phyloP scores from a whole-genome alignment of 2,329 filamentous ascomycete species.

The Hypoxylon sp. region DNA sequence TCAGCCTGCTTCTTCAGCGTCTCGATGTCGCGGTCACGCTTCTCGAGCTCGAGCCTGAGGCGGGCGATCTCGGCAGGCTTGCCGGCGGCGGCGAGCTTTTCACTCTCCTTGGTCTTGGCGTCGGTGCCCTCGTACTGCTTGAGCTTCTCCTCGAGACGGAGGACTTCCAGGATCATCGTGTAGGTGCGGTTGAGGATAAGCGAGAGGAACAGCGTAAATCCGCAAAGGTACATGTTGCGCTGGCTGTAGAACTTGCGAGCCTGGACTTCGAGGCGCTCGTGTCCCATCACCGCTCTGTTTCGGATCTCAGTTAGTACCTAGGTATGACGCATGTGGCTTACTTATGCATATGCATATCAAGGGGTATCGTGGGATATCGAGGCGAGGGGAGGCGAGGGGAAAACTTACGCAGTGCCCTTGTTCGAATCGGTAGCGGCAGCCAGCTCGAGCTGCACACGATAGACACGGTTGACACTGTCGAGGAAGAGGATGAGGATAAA shows the following conservation, averaged over 20 bases:
- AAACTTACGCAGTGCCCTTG: constrained; percentile 61
- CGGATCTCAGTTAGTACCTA: constrained; percentile 17
- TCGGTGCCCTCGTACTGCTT: constrained; percentile 81
- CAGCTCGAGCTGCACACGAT: constrained; percentile 94
- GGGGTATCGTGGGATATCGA: too few species aligned
- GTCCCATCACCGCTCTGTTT: constrained; percentile 77
- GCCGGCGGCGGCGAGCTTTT: constrained; percentile 79
- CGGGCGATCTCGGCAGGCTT: constrained; percentile 80
- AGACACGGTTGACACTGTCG: constrained; percentile 95
- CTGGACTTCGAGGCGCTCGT: constrained; percentile 97
- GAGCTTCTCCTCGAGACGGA: constrained; percentile 91
- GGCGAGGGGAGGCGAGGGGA: neutral
- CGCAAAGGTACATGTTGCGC: constrained; percentile 99
- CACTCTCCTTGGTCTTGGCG: constrained; percentile 73
- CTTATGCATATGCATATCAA: neutral
- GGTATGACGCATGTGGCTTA: constrained; percentile 1
- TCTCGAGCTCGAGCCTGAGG: constrained; percentile 78
- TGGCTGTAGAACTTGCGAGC: constrained; percentile 99
- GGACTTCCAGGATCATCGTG: constrained; percentile 93
- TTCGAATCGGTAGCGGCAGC: constrained; percentile 75
- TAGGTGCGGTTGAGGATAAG: constrained; percentile 99
- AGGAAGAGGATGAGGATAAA: constrained; percentile 99
- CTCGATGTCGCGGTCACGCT: constrained; percentile 86
- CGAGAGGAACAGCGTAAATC: constrained; percentile 98
- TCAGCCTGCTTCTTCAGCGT: constrained; percentile 93